Evolutionary conservation across 805 yeast species (phyloP).

Genomic region (Nematodospora valgi): DNA sequence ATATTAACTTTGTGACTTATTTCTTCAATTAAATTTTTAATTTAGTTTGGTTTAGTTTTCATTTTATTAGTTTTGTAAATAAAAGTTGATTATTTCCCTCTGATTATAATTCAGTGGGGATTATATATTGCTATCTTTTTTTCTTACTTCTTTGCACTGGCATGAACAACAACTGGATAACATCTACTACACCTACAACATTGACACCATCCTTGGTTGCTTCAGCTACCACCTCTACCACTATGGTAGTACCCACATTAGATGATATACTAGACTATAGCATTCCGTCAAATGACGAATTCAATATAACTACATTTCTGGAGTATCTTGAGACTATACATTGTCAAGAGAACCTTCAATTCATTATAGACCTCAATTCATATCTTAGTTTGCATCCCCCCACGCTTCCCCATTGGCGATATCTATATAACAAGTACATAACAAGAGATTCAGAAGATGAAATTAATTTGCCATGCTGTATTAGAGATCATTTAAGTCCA

Average conservation of each 20-base stretch:
- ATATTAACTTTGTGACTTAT: no score
- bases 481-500: conserved; percentile 5
- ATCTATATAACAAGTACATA: conserved; percentile 8
- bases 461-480: conserved; percentile 11
- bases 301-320: not conserved
- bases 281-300: not conserved
- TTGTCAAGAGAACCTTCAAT: conserved; percentile 10
- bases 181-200: not conserved
- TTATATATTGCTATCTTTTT: no score
- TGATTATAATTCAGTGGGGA: no score
- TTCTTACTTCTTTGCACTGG: no score
- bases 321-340: conserved; percentile 8
- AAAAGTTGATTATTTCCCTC: no score
- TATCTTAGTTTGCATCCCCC: conserved; percentile 5
- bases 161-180: no score
- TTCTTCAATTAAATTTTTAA: no score
- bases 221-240: conserved; percentile 1
- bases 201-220: not conserved
- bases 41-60: no score
- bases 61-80: no score
- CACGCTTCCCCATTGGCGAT: conserved; percentile 7
- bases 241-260: conserved; percentile 4
- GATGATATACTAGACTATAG: conserved; percentile 5
- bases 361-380: conserved; percentile 6
- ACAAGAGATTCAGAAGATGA: conserved; percentile 8